Percentiles rank a stretch among this genome's conserved stretches.
Conservation (phyloP, 108 stramenopile species). For the Pelagomonas calceolata region DNA sequence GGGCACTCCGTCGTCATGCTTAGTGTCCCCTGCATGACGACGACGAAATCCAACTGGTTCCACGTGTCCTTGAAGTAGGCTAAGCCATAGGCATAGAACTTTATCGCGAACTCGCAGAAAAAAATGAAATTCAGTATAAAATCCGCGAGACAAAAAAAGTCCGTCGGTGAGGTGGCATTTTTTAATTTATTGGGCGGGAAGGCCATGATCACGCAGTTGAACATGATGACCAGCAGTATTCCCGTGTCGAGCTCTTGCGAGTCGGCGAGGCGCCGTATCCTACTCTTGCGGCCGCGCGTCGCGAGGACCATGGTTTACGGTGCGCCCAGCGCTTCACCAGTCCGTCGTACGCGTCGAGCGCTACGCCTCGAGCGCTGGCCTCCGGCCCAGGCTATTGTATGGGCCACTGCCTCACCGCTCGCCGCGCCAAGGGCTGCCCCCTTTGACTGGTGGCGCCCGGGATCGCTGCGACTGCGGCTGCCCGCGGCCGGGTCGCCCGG, state of each 20-base stretch:
- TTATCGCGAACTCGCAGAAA: background rate
- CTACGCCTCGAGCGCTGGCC: too few relatives aligned
- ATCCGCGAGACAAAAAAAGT: background rate
- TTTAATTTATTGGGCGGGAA: background rate
- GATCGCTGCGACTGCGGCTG: too few relatives aligned
- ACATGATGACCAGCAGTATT: background rate
- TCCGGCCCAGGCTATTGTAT: too few relatives aligned
- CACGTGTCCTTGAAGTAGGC: slow-evolving; percentile 13
- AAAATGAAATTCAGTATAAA: background rate
- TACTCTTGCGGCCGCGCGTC: too few relatives aligned
- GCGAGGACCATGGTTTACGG: too few relatives aligned
- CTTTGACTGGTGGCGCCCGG: too few relatives aligned
- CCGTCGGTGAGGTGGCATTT: background rate
- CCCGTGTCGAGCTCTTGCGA: background rate
- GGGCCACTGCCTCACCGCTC: too few relatives aligned
- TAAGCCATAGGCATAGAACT: background rate
- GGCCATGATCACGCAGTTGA: background rate
- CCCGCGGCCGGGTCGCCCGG: too few relatives aligned
- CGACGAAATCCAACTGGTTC: slow-evolving; percentile 9
- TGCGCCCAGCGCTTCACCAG: too few relatives aligned
- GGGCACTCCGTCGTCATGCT: background rate
- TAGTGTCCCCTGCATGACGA: background rate
- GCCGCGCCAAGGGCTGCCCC: too few relatives aligned
- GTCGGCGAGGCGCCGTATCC: background rate
- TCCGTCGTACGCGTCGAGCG: too few relatives aligned